phyloP scores from a whole-genome alignment of 305 asterid species.

The Withania somnifera region DNA sequence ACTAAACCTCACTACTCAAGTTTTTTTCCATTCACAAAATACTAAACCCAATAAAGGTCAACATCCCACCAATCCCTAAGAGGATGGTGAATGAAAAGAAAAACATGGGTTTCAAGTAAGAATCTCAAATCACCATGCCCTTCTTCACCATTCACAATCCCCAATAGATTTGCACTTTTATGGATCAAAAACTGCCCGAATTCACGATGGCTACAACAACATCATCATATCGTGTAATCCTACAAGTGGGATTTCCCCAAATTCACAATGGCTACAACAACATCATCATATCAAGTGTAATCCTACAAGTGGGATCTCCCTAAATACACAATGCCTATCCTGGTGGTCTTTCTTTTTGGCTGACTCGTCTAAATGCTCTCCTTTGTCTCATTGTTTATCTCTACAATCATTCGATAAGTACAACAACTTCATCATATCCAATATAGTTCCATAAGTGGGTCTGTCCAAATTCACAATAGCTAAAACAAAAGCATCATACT shows the following conservation, averaged over 20 bases:
- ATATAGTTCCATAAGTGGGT: neutral
- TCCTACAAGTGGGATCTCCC: too few species aligned
- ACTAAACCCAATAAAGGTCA: too few species aligned
- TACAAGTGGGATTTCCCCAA: neutral
- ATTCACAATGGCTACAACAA: neutral
- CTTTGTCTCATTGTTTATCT: too few species aligned
- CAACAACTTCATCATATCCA: neutral
- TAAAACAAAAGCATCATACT: too few species aligned
- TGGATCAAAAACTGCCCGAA: neutral
- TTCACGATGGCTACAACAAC: neutral
- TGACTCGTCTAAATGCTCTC: too few species aligned
- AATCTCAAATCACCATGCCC: neutral
- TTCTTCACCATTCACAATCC: neutral
- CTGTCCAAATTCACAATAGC: neutral
- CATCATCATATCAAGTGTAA: too few species aligned
- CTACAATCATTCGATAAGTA: too few species aligned
- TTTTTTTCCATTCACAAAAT: too few species aligned
- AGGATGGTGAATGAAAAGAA: neutral
- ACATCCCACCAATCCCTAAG: too few species aligned
- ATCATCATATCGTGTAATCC: too few species aligned
- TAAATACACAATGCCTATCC: neutral
- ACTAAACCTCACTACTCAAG: too few species aligned
- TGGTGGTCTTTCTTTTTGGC: too few species aligned
- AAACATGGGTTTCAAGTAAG: neutral
- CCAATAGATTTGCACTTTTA: neutral